A percentile compares a stretch with the other conserved stretches of the same genome.
Evolutionary conservation across 2,329 filamentous ascomycete species (phyloP).

Genomic region (Aspergillus sp.): DNA sequence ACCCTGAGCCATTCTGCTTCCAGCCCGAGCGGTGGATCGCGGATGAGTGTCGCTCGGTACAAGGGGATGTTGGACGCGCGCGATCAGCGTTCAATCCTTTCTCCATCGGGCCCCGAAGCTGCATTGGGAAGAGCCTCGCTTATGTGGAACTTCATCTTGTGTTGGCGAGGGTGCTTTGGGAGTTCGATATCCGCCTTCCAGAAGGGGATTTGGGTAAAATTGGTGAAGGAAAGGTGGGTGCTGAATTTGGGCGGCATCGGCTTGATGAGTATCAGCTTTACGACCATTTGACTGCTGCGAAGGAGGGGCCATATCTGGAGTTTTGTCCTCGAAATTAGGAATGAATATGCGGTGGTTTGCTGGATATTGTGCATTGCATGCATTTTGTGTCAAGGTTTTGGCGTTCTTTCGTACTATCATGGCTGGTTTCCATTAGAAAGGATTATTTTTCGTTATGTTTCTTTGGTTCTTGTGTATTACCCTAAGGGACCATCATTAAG

Average conservation of each 20-base stretch:
- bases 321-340: no score
- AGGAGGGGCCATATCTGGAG: background rate
- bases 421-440: no score
- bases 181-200: background rate
- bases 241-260: background rate
- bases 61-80: background rate
- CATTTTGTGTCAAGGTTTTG: no score
- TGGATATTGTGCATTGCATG: no score
- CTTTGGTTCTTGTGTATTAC: no score
- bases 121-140: background rate
- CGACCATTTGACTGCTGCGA: background rate
- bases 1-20: constrained; percentile 29
- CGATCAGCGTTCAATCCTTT: background rate
- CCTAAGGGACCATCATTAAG: no score
- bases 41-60: background rate
- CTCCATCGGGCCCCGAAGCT: background rate
- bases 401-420: no score
- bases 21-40: constrained; percentile 38
- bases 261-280: background rate
- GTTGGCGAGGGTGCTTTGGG: background rate
- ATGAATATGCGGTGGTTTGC: no score
- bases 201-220: no score
- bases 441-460: no score
- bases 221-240: background rate
- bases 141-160: background rate